phyloP scores from a whole-genome alignment of 1,139 yeast species.

The Trichomonascaceae sp. region DNA sequence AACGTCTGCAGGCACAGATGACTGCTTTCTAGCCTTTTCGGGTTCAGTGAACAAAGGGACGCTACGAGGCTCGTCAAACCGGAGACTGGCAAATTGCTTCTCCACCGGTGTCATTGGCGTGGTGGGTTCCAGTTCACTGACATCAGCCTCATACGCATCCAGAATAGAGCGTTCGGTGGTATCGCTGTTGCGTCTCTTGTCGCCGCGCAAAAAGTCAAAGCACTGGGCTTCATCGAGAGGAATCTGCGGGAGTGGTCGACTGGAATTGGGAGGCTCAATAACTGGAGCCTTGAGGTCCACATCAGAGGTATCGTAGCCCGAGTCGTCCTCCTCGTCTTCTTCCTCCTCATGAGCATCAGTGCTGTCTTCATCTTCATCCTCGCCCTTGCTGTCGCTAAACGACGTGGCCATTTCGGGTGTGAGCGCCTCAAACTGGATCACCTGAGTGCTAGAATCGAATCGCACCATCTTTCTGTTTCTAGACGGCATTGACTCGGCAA shows the following conservation, averaged over 20 bases:
- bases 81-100: no score
- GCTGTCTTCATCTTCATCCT: conserved; percentile 13
- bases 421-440: conserved; percentile 30
- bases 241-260: conserved; percentile 16
- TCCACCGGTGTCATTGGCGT: no score
- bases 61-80: no score
- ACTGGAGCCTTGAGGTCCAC: conserved; percentile 9
- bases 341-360: conserved; percentile 14
- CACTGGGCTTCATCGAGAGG: conserved; percentile 5
- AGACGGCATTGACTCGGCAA: conserved; percentile 9
- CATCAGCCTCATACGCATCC: not conserved
- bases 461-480: conserved; percentile 22
- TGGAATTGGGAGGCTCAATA: conserved; percentile 1
- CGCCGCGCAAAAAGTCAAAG: not conserved
- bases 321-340: conserved; percentile 10
- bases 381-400: conserved; percentile 8
- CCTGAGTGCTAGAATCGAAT: conserved; percentile 25
- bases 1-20: no score
- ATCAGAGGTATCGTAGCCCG: conserved; percentile 12
- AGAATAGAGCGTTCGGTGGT: not conserved
- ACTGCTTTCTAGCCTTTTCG: no score
- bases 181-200: not conserved
- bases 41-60: no score
- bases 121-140: no score
- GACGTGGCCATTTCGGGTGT: conserved; percentile 25